Percentiles rank a stretch among this genome's conserved stretches.
Evolutionary conservation across 2,329 filamentous ascomycete genomes (phyloP).

Genomic region (Arthroderma uncinatum): DNA sequence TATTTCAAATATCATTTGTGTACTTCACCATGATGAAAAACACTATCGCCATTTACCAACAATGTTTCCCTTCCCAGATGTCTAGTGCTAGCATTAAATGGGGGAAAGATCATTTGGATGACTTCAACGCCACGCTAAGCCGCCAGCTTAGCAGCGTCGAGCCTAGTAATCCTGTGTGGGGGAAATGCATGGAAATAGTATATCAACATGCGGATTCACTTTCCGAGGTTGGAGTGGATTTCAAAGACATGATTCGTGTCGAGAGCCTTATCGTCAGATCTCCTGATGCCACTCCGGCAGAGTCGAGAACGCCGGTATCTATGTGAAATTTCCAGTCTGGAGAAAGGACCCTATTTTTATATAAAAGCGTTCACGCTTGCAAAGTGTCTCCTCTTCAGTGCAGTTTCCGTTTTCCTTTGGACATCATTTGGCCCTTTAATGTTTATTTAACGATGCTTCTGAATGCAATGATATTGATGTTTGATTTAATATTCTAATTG

Average conservation of each 20-base stretch:
- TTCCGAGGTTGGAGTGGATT: constrained; percentile 78
- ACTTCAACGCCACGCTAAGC: constrained; percentile 71
- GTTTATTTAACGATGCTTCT: too few relatives aligned
- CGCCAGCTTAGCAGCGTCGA: constrained; percentile 82
- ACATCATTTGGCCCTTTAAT: too few relatives aligned
- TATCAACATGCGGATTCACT: constrained; percentile 70
- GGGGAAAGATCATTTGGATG: constrained; percentile 91
- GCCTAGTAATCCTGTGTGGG: constrained; percentile 62
- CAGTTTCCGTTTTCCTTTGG: too few relatives aligned
- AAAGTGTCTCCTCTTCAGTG: too few relatives aligned
- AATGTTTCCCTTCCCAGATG: constrained; percentile 71
- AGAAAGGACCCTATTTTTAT: too few relatives aligned
- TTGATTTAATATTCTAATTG: background rate
- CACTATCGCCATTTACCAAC: constrained; percentile 79
- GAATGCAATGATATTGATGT: too few relatives aligned
- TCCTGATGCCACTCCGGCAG: background rate
- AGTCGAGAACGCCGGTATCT: background rate
- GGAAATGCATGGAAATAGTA: constrained; percentile 70
- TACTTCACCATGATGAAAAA: constrained; percentile 93
- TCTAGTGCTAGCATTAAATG: constrained; percentile 95
- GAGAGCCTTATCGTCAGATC: background rate
- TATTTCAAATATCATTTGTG: constrained; percentile 88
- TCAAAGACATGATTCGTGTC: constrained; percentile 57
- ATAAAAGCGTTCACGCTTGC: too few relatives aligned
- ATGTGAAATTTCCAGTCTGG: too few relatives aligned